A percentile compares a stretch with the other conserved stretches of the same genome.
Conservation (phyloP, 2,329 filamentous ascomycete species). For the Curvularia sp. region DNA sequence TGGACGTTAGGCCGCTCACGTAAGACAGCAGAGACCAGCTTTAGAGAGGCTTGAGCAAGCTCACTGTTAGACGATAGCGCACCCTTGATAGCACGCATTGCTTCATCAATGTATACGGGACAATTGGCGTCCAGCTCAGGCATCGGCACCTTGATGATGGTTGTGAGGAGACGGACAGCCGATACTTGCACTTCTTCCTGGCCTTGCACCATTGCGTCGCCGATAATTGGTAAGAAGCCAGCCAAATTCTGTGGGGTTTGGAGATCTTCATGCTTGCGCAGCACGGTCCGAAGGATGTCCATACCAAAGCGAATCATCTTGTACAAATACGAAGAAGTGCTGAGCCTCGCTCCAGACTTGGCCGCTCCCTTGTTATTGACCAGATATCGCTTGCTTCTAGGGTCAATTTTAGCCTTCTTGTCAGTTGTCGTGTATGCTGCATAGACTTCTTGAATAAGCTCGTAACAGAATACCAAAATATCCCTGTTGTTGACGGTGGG, state of each 20-base stretch:
- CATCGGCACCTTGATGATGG: conserved; percentile 85
- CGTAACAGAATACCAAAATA: conserved; percentile 92
- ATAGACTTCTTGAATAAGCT: conserved; percentile 88
- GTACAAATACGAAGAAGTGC: conserved; percentile 79
- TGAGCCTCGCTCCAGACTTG: conserved; percentile 73
- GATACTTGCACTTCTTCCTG: conserved; percentile 95
- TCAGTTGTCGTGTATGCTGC: conserved; percentile 62
- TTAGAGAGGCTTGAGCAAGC: conserved; percentile 84
- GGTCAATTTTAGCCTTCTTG: conserved; percentile 38
- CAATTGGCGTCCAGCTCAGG: conserved; percentile 71
- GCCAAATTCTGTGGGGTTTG: conserved; percentile 79
- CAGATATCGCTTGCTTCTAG: conserved; percentile 73
- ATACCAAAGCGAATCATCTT: conserved; percentile 89
- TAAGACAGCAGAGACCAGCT: conserved; percentile 84
- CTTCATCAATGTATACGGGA: conserved; percentile 83
- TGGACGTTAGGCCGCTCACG: conserved; percentile 78
- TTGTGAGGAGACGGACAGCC: conserved; percentile 81
- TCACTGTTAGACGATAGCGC: conserved; percentile 82
- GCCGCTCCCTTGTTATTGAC: conserved; percentile 78
- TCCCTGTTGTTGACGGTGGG: conserved; percentile 78
- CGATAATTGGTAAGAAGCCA: conserved; percentile 87
- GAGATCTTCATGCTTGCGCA: conserved; percentile 84
- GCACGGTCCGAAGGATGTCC: conserved; percentile 82
- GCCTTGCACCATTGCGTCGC: conserved; percentile 81
- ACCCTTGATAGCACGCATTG: conserved; percentile 78